Evolutionary conservation across 768 basidiomycete species (phyloP), one percentile per base, ranked within the genome.

Genomic region (Pulveroboletus sp.): DNA sequence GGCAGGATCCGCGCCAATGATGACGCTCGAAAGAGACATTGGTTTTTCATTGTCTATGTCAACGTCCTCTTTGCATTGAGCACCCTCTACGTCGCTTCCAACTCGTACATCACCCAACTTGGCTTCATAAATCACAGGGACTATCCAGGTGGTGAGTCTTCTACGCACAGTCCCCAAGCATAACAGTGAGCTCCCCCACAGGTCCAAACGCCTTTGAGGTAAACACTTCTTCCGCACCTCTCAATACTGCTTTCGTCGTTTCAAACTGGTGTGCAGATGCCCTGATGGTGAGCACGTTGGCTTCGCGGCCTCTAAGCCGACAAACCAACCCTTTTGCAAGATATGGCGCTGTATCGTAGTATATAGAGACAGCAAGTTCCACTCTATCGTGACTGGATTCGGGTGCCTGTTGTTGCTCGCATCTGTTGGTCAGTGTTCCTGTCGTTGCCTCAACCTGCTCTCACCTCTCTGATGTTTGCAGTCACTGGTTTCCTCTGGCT

Each of bases 261-360:
- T 57, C 64, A 9, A 67, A 69, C 33, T 68, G 66, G 66, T 64
- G 55, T 13, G 65, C 66, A 27, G 61, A 68, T 32, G 46, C 55
- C 8, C 44, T 68, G 5, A 68, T 68, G 68, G 68, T 68, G 32
- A 53, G 57, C 14, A 1, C 45, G 9, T 32, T 28, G 24, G 2
- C 4, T 31, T 18, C 15, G 9, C 32, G 21, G 24, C 28, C 30
- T 24, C 15, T 28, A 21, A 21, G 5, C 41, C 8, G 15, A 8
- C 33, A 17, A 24, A 31, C 38, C 33, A 9, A 62, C 42, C 9
- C 13, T 30, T 27, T 9, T 17, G 0, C 33, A 46, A 68, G 66
- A 55, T 68, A 50, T 68, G 66, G 66, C 63, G 66, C 9, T 69
- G 65, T 40, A 50, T 64, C 11, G 62, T 68, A 38, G 65, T 68